Evolutionary conservation across 495 filamentous ascomycete species (phyloP), one percentile per base, ranked within the genome.

Genomic region (Penicillium salamii): DNA sequence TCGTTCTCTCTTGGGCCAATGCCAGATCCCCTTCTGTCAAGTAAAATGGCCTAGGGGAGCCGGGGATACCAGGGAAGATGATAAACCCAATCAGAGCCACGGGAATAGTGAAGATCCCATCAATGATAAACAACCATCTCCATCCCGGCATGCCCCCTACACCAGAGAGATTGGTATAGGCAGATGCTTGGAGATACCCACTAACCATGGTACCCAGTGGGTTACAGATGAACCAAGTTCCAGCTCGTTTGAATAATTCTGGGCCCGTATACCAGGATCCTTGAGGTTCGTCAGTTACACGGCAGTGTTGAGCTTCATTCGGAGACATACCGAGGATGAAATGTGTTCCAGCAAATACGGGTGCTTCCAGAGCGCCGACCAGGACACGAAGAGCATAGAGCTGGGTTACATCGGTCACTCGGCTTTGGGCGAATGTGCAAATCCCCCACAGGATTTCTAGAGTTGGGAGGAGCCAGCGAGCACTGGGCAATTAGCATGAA

Each of bases 321-420:
- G n/a, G n/a, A 20, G 3, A 33, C 57, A 17, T 42, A 69, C 66
- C 66, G 1, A 69, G 61, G n/a, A 69, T 65, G 34, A 71, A 71
- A 54, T 71, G 68, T 0, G 66, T 71, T 32, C 62, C 68, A 0
- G 67, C 80, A 15, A 78, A 73, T 0, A 80, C 68, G 9, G 66
- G 66, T 2, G 66, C 66, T 47, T 69, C 66, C 1, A 69, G 52
- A 59, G 63, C 63, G 0, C 78, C 79, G 18, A 83, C 75, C 15
- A 84, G 66, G 52, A 82, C 78, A 7, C 79, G 68, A 20, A 84
- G 52, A 5, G 71, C 79, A 36, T 82, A 82, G 1, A 67, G 51
- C 43, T 75, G 62, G 1, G 50, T 50, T 12, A 67, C 53, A 26
- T 68, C 59, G 42, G 61, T 61, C 1, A 62, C 62, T 9, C 59